Percentiles rank a stretch among this genome's conserved stretches.
These are phyloP conservation scores for Pugionium dolabratum DNA, from an alignment of 345 rosid species.

Conservation along the genomic window DNA sequence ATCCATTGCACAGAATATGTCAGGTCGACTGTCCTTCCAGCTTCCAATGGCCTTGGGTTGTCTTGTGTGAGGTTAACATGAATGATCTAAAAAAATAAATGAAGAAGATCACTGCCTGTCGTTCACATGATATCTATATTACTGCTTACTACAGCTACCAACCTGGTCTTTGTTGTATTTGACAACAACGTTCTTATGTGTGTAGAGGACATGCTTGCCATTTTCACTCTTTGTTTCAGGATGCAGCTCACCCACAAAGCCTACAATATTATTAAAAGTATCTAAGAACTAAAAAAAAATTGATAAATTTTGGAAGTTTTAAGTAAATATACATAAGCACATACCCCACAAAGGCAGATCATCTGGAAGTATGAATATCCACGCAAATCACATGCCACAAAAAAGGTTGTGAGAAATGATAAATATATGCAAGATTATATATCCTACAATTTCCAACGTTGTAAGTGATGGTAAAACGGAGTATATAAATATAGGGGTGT, in stretches of 20 bases:
- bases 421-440: no score
- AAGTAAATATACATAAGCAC: constrained; percentile 19
- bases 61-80: constrained; percentile 89
- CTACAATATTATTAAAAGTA: constrained; percentile 40
- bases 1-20: constrained; percentile 89
- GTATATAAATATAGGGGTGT: not conserved
- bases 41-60: constrained; percentile 69
- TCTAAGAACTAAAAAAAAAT: not conserved
- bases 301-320: not conserved
- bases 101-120: constrained; percentile 10
- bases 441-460: not conserved
- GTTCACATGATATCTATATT: constrained; percentile 19
- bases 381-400: constrained; percentile 35
- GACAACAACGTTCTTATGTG: constrained; percentile 69
- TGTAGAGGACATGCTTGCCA: constrained; percentile 70
- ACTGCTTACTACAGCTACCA: constrained; percentile 31
- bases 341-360: constrained; percentile 94
- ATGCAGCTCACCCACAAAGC: constrained; percentile 83
- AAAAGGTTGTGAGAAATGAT: constrained; percentile 27
- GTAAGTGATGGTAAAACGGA: not conserved
- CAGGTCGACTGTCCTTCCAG: constrained; percentile 62
- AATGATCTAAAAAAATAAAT: constrained; percentile 57
- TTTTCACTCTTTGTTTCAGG: constrained; percentile 77
- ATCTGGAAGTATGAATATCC: constrained; percentile 54
- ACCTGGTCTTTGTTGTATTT: constrained; percentile 88